phyloP scores from a whole-genome alignment of 345 rosid species.

The Cardamine chenopodiifolia region DNA sequence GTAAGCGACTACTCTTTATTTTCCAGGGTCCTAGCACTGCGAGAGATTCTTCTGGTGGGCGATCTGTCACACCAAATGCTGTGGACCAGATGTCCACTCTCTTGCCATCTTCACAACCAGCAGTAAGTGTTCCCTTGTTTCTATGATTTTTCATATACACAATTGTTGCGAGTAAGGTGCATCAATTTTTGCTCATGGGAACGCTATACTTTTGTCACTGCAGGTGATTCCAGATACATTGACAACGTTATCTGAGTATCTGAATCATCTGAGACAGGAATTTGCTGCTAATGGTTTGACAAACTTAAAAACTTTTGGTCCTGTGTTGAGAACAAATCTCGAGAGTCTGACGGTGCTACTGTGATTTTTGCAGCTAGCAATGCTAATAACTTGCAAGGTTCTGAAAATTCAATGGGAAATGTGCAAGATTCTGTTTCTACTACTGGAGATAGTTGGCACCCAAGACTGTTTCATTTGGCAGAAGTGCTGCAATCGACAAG shows the following conservation, averaged over 20 bases:
- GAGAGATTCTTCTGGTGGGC: slow-evolving; percentile 35
- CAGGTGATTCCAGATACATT: slow-evolving; percentile 59
- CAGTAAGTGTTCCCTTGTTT: slow-evolving; percentile 39
- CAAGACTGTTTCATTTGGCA: slow-evolving; percentile 57
- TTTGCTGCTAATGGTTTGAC: slow-evolving; percentile 49
- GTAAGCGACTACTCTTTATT: slow-evolving; percentile 22
- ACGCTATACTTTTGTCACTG: slow-evolving; percentile 11
- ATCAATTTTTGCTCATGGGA: slow-evolving; percentile 9
- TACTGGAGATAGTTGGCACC: slow-evolving; percentile 46
- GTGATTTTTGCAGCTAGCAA: slow-evolving; percentile 39
- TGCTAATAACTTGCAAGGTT: slow-evolving; percentile 42
- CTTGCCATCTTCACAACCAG: slow-evolving; percentile 48
- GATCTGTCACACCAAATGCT: slow-evolving; percentile 28
- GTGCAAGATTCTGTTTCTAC: slow-evolving; percentile 45
- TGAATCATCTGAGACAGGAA: slow-evolving; percentile 53
- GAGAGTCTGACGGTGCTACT: slow-evolving; percentile 13
- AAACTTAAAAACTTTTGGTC: not conserved
- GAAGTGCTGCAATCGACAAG: slow-evolving; percentile 56
- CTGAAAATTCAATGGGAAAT: slow-evolving; percentile 31
- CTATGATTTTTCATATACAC: slow-evolving; percentile 5
- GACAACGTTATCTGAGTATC: slow-evolving; percentile 57
- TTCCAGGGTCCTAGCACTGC: slow-evolving; percentile 32
- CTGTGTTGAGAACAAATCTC: slow-evolving; percentile 19
- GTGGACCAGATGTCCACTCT: slow-evolving; percentile 43
- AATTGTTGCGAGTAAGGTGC: not conserved